These are phyloP conservation scores for Monosporozyma aerobia DNA, from an alignment of 805 yeast species.

Conservation along the genomic window DNA sequence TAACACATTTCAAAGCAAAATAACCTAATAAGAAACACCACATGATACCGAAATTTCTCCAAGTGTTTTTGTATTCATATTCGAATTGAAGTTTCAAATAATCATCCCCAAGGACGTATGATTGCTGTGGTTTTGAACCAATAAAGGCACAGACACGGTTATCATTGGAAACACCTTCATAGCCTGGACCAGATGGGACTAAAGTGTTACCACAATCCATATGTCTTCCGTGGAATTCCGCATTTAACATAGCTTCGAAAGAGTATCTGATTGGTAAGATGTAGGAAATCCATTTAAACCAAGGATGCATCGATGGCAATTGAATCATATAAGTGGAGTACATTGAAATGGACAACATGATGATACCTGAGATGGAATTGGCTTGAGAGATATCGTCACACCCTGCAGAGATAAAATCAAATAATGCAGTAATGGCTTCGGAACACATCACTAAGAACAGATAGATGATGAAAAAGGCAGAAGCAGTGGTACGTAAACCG, in stretches of 20 bases:
- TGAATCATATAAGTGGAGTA: conserved; percentile 60
- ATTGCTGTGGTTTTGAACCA: conserved; percentile 50
- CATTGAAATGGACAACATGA: conserved; percentile 39
- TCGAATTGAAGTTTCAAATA: conserved; percentile 42
- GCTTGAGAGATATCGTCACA: conserved; percentile 44
- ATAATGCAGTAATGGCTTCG: conserved; percentile 31
- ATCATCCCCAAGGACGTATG: conserved; percentile 47
- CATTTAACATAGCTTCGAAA: conserved; percentile 43
- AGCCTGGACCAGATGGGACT: conserved; percentile 52
- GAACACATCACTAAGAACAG: conserved; percentile 31
- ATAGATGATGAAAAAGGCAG: conserved; percentile 44
- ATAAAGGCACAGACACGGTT: conserved; percentile 48
- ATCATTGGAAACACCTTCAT: conserved; percentile 30
- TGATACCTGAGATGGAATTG: conserved; percentile 46
- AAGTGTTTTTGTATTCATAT: conserved; percentile 50
- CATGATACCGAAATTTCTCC: conserved; percentile 75
- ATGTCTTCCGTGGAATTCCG: conserved; percentile 20
- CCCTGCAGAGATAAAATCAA: conserved; percentile 44
- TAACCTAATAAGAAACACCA: conserved; percentile 36
- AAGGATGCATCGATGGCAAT: conserved; percentile 47
- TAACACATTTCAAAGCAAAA: conserved; percentile 13
- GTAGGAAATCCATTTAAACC: conserved; percentile 59
- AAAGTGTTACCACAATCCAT: conserved; percentile 27
- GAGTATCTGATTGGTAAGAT: conserved; percentile 45
- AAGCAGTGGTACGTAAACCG: conserved; percentile 40